phyloP scores from a whole-genome alignment of 1,139 yeast genomes.

The Diutina neorugosa region DNA sequence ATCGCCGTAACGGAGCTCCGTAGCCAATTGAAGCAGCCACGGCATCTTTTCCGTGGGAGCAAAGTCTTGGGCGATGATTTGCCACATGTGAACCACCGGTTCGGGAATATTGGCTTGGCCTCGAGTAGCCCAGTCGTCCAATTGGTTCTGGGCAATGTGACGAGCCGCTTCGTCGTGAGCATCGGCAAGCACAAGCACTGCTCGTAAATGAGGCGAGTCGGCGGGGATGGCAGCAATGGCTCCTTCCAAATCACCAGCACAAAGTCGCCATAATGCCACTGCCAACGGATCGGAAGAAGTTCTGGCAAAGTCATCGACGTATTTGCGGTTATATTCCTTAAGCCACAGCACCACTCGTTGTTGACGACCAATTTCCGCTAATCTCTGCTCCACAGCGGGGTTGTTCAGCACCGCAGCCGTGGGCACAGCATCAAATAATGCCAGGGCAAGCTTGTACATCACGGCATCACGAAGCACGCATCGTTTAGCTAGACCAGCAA shows the following conservation, averaged over 20 bases:
- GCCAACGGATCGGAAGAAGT: conserved; percentile 26
- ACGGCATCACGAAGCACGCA: neutral
- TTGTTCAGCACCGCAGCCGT: conserved; percentile 12
- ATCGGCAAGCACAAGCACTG: conserved; percentile 57
- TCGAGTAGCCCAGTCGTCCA: conserved; percentile 13
- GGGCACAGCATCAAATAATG: neutral
- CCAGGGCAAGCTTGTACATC: neutral
- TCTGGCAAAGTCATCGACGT: conserved; percentile 6
- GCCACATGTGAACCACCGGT: neutral
- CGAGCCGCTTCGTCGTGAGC: conserved; percentile 51
- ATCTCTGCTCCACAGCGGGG: conserved; percentile 13
- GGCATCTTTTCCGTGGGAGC: neutral
- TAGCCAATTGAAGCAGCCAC: conserved; percentile 3
- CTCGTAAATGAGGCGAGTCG: conserved; percentile 57
- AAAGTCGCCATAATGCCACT: conserved; percentile 37
- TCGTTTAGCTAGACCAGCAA: neutral
- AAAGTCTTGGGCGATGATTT: neutral
- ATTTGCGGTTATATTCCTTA: conserved; percentile 6
- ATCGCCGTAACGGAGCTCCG: neutral
- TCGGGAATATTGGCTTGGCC: neutral
- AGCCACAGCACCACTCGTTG: conserved; percentile 33
- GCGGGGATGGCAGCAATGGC: conserved; percentile 58
- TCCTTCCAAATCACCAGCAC: conserved; percentile 42
- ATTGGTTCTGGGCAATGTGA: conserved; percentile 44
- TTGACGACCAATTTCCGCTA: conserved; percentile 21